Percentiles rank a stretch among this genome's conserved stretches.
Evolutionary conservation across 306 rosid species (phyloP).

Genomic region (Corylus americana): DNA sequence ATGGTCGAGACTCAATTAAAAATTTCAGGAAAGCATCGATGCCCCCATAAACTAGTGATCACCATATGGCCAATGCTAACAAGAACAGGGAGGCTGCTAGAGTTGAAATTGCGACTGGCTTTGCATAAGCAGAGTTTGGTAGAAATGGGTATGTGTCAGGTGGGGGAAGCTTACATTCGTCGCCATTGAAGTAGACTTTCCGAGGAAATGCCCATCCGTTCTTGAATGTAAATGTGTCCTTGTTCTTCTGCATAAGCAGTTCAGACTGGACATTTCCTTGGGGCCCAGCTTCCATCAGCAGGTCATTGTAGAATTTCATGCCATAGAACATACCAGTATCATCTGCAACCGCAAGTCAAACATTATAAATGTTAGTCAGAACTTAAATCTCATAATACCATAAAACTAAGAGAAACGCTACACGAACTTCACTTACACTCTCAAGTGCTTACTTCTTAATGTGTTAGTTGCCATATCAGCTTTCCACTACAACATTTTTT

Average conservation of each 20-base stretch:
- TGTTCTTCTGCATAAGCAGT: conserved; percentile 73
- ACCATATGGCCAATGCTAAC: conserved; percentile 37
- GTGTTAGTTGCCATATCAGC: too few relatives aligned
- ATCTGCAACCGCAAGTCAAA: conserved; percentile 52
- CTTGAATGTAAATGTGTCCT: conserved; percentile 69
- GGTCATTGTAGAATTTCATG: conserved; percentile 81
- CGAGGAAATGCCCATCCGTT: conserved; percentile 99
- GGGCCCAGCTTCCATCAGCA: conserved; percentile 88
- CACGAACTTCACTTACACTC: too few relatives aligned
- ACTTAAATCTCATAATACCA: neutral
- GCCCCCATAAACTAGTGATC: conserved; percentile 15
- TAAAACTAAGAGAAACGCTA: neutral
- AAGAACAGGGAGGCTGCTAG: conserved; percentile 33
- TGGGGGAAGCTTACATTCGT: conserved; percentile 88
- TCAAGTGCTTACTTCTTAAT: too few relatives aligned
- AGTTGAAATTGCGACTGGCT: conserved; percentile 21
- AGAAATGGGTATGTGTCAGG: conserved; percentile 83
- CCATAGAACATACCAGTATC: conserved; percentile 97
- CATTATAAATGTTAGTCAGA: neutral
- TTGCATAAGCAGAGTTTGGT: conserved; percentile 59
- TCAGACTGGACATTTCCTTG: conserved; percentile 87
- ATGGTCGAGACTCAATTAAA: neutral
- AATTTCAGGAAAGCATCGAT: neutral
- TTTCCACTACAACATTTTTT: too few relatives aligned
- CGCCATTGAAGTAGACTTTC: conserved; percentile 85